These are phyloP conservation scores for Brassica carinata DNA, from an alignment of 345 rosid genomes.

Conservation along the genomic window DNA sequence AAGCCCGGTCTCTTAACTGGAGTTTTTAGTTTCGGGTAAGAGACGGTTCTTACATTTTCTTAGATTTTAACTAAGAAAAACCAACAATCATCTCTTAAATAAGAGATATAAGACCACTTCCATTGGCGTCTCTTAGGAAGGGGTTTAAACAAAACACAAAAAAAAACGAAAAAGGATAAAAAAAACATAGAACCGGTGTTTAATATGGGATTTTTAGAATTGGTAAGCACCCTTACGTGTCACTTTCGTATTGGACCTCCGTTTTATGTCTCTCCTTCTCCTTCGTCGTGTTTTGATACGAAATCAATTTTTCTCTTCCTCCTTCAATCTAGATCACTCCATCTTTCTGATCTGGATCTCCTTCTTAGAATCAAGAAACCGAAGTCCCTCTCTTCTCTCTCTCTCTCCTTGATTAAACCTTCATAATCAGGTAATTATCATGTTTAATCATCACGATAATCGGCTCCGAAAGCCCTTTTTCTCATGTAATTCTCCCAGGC, in stretches of 20 bases:
- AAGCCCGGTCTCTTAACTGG: too few relatives aligned
- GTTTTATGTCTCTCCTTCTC: neutral
- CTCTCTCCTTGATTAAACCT: too few relatives aligned
- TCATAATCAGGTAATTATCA: too few relatives aligned
- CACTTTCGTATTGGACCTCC: neutral
- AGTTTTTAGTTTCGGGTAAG: too few relatives aligned
- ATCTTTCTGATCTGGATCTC: neutral
- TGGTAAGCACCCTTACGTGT: neutral
- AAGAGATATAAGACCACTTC: neutral
- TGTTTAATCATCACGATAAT: too few relatives aligned
- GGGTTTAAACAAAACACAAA: neutral
- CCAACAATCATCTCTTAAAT: too few relatives aligned
- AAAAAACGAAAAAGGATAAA: neutral
- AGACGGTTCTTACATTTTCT: too few relatives aligned
- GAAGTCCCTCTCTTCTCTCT: too few relatives aligned
- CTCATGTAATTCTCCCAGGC: too few relatives aligned
- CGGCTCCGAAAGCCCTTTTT: too few relatives aligned
- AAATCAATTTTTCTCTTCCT: neutral
- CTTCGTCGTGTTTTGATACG: neutral
- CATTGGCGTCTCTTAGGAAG: neutral
- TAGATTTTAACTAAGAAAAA: too few relatives aligned
- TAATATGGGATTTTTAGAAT: neutral
- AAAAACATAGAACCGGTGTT: neutral
- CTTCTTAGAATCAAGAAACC: too few relatives aligned
- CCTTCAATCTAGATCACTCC: neutral